Conservation (phyloP, 1,139 yeast species). For the Taphrina sp. region DNA sequence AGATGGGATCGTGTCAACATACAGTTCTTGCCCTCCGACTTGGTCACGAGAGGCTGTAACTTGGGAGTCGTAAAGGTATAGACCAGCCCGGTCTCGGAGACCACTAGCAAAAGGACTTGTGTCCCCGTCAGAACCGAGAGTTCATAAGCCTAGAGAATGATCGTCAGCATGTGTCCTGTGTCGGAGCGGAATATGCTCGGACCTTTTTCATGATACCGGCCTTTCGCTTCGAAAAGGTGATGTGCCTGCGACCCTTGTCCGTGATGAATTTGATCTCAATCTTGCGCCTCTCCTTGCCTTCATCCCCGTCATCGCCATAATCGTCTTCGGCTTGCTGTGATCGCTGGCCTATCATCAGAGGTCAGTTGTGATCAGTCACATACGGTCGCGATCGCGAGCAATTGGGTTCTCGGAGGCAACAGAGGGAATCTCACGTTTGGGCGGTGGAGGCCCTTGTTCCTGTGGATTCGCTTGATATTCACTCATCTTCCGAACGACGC, state of each 20-base stretch:
- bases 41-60: slow-evolving; percentile 93
- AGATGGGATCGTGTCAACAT: no score
- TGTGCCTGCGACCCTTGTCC: slow-evolving; percentile 95
- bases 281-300: slow-evolving; percentile 82
- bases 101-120: slow-evolving; percentile 88
- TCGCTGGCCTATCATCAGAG: slow-evolving; percentile 9
- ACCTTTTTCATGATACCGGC: slow-evolving; percentile 94
- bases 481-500: slow-evolving; percentile 5
- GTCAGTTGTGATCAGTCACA: not conserved
- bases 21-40: slow-evolving; percentile 88
- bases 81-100: slow-evolving; percentile 94
- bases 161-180: not conserved
- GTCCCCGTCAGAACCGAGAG: slow-evolving; percentile 94
- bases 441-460: slow-evolving; percentile 22
- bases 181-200: not conserved
- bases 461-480: slow-evolving; percentile 12
- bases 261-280: slow-evolving; percentile 95
- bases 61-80: slow-evolving; percentile 99
- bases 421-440: slow-evolving; percentile 7
- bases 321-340: slow-evolving; percentile 32
- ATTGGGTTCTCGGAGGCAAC: not conserved
- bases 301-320: slow-evolving; percentile 27
- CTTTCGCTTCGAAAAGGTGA: slow-evolving; percentile 93
- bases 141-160: slow-evolving; percentile 67
- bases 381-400: not conserved